Conservation (phyloP, 805 yeast genomes). For the Barnettozyma wickerhamii region DNA sequence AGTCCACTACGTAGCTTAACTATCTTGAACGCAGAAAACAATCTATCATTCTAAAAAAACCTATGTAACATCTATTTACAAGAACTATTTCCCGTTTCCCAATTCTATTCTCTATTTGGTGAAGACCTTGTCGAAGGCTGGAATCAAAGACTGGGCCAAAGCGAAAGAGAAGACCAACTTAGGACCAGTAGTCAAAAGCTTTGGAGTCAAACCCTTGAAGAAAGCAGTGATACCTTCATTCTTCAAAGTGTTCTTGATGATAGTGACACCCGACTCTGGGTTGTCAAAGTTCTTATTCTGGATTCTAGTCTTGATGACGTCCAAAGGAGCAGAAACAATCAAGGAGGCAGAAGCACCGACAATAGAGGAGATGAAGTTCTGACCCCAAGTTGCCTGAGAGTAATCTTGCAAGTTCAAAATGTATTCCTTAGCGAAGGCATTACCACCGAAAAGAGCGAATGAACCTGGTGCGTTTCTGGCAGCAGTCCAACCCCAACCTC, state of each 20-base stretch:
- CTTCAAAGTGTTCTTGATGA: conserved; percentile 86
- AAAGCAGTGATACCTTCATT: conserved; percentile 83
- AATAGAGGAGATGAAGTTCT: conserved; percentile 91
- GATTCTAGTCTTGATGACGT: conserved; percentile 96
- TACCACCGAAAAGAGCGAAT: conserved; percentile 96
- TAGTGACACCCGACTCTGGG: conserved; percentile 90
- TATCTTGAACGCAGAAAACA: too few species aligned
- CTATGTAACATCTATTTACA: conserved; percentile 8
- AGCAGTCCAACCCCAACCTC: conserved; percentile 99
- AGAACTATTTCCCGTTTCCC: neutral
- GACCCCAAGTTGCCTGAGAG: conserved; percentile 88
- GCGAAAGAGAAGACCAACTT: conserved; percentile 98
- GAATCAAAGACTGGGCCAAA: conserved; percentile 92
- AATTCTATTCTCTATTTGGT: conserved; percentile 14
- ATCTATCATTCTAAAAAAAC: too few species aligned
- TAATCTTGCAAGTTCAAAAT: conserved; percentile 83
- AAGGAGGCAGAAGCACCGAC: conserved; percentile 96
- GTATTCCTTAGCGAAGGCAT: conserved; percentile 97
- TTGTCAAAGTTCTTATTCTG: conserved; percentile 95
- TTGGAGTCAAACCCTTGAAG: conserved; percentile 91
- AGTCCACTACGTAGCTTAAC: too few species aligned
- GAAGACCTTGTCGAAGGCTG: conserved; percentile 82
- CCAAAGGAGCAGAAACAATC: conserved; percentile 96
- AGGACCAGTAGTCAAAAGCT: conserved; percentile 95
- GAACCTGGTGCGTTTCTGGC: conserved; percentile 99